Evolutionary conservation across 73 alveolate genomes (phyloP), one percentile per base, ranked within the genome.

Genomic region (Paramecium biaurelia): DNA sequence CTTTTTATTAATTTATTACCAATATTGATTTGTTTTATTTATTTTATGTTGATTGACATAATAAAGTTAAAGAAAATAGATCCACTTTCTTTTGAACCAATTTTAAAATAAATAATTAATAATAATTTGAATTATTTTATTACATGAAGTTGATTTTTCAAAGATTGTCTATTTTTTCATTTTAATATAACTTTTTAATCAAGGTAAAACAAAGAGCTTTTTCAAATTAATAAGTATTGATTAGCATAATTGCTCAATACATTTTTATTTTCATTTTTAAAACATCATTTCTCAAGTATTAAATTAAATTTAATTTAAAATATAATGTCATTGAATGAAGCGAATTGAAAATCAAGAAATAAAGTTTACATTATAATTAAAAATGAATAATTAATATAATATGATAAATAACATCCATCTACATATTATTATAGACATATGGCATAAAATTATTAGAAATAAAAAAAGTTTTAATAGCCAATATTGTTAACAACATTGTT

Each of bases 401-500:
- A 47, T 47, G 2, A 47, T 2, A 47, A 47, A 47, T 12, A 47
- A 18, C 8, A 47, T 47, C 21, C 21, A 47, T 5, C 67, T n/a
- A 70, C n/a, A n/a, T n/a, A 28, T 28, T 45, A 70, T 32, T 45
- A 53, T 70, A 7, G 86, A 7, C 21, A 70, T 23, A 70, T 7
- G 86, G 2, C 58, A 97, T 74, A 86, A 93, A 85, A 95, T 97
- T 18, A 70, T 87, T 24, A 79, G 99, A 57, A 57, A 85, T 76
- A 96, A 96, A 89, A n/a, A n/a, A n/a, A 96, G 95, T 59, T 93
- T 92, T 59, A 93, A 95, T 63, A 89, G 95, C 70, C 86, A 95
- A 84, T 97, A 97, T 56, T 96, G 93, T 95, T 96, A 97, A 89
- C 98, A 96, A 92, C 93, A 97, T 63, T 95, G 98, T 92, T 97